Evolutionary conservation across 2,329 filamentous ascomycete genomes (phyloP), one percentile per base, ranked within the genome.

Genomic region (Fusarium napiforme): DNA sequence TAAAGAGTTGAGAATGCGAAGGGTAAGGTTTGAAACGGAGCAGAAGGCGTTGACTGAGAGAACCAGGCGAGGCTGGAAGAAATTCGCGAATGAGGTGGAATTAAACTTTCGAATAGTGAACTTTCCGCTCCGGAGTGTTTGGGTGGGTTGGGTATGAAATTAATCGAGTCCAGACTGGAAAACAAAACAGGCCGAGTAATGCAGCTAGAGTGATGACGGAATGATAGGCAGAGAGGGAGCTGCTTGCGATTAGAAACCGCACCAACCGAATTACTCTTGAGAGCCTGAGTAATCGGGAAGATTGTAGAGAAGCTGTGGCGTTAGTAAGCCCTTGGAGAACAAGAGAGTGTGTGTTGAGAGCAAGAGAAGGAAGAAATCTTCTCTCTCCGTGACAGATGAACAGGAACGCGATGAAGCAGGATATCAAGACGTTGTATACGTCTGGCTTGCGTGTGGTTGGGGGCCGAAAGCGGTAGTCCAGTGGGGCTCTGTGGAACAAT

Each of bases 381-480:
- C 66, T 45, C 67, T 69, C 69, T 67, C 58, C 53, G 50, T 67
- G 58, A 55, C 63, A 77, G 63, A 61, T 60, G 64, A 64, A 61
- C 11, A 43, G 23, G 30, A 58, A 57, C 57, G 64, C 55, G 64
- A 69, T 67, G 58, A 70, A 73, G 75, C 60, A 63, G 74, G 73
- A 75, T 75, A 73, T 70, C 62, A 56, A 76, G 68, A 69, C 61
- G 75, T 72, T 77, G 73, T 77, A 75, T 74, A 77, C 72, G 59
- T 64, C 68, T 67, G 65, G 75, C 73, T 78, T 78, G 72, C 70
- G 77, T 75, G 78, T 78, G 77, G 77, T 79, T 79, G 77, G 77
- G 76, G 66, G 46, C 77, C 65, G 75, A 78, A 78, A 68, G 66
- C 69, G 69, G 76, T 74, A 78, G 63, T 67, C 45, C 45, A 58